These are phyloP conservation scores for Populus simonii DNA, from an alignment of 345 rosid genomes.

Conservation along the genomic window DNA sequence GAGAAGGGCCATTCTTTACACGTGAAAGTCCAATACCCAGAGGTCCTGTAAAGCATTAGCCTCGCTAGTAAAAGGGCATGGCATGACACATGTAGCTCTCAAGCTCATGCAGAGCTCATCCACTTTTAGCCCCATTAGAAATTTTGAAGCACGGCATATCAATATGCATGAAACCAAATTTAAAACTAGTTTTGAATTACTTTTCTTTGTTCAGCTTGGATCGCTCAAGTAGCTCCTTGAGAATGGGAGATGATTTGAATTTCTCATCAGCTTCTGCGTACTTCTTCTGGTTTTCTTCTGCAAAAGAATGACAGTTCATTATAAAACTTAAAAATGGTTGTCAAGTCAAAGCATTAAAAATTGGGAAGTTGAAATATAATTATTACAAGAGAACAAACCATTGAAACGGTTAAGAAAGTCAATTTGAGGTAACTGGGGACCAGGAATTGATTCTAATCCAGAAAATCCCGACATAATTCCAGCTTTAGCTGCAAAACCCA, in stretches of 20 bases:
- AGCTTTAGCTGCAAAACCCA: conserved; percentile 57
- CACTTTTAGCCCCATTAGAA: too few relatives aligned
- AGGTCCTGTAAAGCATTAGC: too few relatives aligned
- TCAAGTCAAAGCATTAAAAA: neutral
- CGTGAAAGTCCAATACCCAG: too few relatives aligned
- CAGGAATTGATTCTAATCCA: conserved; percentile 90
- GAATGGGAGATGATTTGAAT: conserved; percentile 79
- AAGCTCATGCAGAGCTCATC: too few relatives aligned
- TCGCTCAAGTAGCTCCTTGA: conserved; percentile 73
- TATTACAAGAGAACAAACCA: conserved; percentile 36
- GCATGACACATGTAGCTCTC: too few relatives aligned
- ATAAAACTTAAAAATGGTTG: neutral
- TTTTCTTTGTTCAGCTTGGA: conserved; percentile 76
- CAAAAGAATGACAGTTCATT: conserved; percentile 5
- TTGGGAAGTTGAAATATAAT: neutral
- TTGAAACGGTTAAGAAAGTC: conserved; percentile 74
- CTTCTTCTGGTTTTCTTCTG: conserved; percentile 92
- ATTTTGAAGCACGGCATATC: too few relatives aligned
- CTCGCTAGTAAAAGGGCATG: too few relatives aligned
- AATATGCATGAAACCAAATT: too few relatives aligned
- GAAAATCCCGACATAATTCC: conserved; percentile 76
- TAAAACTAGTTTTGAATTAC: conserved; percentile 28
- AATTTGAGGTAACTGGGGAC: conserved; percentile 72
- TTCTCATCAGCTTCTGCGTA: conserved; percentile 75
- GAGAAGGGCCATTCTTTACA: too few relatives aligned